A percentile compares a stretch with the other conserved stretches of the same genome.
Evolutionary conservation across 441 rosid genomes (phyloP).

Genomic region (Flueggea neowawraea): DNA sequence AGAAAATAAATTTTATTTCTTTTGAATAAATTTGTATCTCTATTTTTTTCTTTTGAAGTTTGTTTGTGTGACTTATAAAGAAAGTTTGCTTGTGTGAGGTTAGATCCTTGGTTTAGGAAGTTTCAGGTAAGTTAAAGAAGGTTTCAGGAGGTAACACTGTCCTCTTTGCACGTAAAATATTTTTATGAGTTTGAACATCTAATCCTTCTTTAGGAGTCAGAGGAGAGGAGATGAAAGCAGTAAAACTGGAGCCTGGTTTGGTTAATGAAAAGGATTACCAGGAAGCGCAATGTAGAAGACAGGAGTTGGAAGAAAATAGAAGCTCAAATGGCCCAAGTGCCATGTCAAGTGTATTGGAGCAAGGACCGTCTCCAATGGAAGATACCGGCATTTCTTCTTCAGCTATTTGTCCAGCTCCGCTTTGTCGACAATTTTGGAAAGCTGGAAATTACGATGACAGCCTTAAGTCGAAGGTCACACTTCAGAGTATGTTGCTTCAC

Average conservation of each 20-base stretch:
- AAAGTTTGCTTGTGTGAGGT: too few species aligned
- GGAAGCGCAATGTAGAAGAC: conserved; percentile 25
- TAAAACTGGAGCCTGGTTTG: conserved; percentile 44
- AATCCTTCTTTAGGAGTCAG: too few species aligned
- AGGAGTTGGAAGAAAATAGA: conserved; percentile 56
- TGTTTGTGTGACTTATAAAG: too few species aligned
- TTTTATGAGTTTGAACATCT: too few species aligned
- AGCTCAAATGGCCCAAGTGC: conserved; percentile 43
- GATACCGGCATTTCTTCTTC: conserved; percentile 70
- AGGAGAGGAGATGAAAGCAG: conserved; percentile 34
- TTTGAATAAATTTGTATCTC: too few species aligned
- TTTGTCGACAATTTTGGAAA: conserved; percentile 93
- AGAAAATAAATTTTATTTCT: too few species aligned
- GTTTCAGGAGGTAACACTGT: too few species aligned
- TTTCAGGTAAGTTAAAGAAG: too few species aligned
- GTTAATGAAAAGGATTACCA: conserved; percentile 16
- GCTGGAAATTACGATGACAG: conserved; percentile 69
- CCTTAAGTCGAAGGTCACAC: conserved; percentile 40
- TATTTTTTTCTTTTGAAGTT: too few species aligned
- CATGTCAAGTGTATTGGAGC: conserved; percentile 63
- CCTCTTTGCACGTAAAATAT: too few species aligned
- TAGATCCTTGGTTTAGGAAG: too few species aligned
- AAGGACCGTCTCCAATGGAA: conserved; percentile 64
- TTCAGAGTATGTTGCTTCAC: conserved; percentile 48
- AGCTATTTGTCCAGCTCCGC: conserved; percentile 58